Conservation (phyloP, 805 yeast species). For the Wickerhamiella sorbophila region DNA sequence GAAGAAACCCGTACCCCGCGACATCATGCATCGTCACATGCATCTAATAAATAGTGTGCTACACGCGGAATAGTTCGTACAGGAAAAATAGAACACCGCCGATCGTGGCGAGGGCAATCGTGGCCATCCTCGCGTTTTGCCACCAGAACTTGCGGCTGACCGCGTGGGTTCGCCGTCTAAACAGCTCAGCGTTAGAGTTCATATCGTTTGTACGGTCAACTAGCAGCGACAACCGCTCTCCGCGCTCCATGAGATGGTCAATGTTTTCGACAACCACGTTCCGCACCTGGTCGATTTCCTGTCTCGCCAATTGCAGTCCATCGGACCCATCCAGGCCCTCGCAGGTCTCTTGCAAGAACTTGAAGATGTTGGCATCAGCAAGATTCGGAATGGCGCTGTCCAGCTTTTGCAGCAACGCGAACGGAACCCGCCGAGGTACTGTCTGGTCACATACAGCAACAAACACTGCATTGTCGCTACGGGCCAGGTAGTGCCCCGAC, state of each 20-base stretch:
- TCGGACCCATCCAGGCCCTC: constrained; percentile 14
- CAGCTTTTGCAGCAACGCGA: constrained; percentile 16
- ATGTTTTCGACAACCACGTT: constrained; percentile 60
- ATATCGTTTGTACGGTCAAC: constrained; percentile 70
- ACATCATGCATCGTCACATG: no score
- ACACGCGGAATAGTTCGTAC: background rate
- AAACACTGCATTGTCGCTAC: constrained; percentile 2
- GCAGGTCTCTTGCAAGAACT: constrained; percentile 9
- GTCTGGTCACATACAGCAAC: constrained; percentile 11
- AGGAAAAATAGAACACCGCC: background rate
- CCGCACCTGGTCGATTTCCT: constrained; percentile 50
- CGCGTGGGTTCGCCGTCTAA: constrained; percentile 51
- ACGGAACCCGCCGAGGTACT: constrained; percentile 18
- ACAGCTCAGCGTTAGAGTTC: constrained; percentile 50
- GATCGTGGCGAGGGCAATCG: background rate
- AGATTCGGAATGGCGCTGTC: constrained; percentile 5
- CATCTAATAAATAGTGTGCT: background rate
- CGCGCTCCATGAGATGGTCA: constrained; percentile 57
- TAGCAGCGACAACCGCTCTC: constrained; percentile 55
- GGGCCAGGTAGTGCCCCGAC: constrained; percentile 11
- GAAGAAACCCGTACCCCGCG: no score
- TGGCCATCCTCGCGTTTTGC: constrained; percentile 27
- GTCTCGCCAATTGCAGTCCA: constrained; percentile 19
- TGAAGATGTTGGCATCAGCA: constrained; percentile 9
- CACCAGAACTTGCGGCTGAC: constrained; percentile 60